A percentile compares a stretch with the other conserved stretches of the same genome.
These are phyloP conservation scores for Xylaria sp. DNA, from an alignment of 495 filamentous ascomycete species.

Conservation along the genomic window DNA sequence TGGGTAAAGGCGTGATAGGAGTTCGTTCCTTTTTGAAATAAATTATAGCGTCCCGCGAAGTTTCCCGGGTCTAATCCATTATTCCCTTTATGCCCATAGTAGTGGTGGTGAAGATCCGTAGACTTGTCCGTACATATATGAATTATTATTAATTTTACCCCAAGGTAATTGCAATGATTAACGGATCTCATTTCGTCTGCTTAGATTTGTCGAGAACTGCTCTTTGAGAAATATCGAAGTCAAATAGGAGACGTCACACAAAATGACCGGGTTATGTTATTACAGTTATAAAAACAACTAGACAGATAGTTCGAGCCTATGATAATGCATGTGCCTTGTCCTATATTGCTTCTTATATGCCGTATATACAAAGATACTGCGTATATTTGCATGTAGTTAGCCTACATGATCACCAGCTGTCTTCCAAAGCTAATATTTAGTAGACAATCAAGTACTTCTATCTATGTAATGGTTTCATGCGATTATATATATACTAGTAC, in stretches of 20 bases:
- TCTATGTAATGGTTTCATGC: too few species aligned
- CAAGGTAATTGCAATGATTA: neutral
- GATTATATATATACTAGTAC: too few species aligned
- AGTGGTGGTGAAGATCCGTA: neutral
- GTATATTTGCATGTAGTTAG: too few species aligned
- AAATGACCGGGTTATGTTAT: too few species aligned
- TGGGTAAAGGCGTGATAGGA: slow-evolving; percentile 31
- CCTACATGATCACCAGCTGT: too few species aligned
- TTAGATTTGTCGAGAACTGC: neutral
- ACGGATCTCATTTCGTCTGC: neutral
- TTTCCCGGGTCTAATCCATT: neutral
- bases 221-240: neutral
- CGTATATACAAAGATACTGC: too few species aligned
- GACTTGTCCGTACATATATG: neutral
- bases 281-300: too few species aligned
- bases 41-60: slow-evolving; percentile 2
- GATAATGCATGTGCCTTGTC: too few species aligned
- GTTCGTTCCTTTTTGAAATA: slow-evolving; percentile 27
- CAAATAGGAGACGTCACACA: neutral
- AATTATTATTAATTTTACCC: neutral
- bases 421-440: too few species aligned
- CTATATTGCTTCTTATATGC: too few species aligned
- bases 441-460: too few species aligned
- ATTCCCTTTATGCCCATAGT: neutral
- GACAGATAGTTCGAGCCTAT: too few species aligned